Base-by-base conservation (phyloP, 331 rosid genomes). In the Rosa hybrid region DNA sequence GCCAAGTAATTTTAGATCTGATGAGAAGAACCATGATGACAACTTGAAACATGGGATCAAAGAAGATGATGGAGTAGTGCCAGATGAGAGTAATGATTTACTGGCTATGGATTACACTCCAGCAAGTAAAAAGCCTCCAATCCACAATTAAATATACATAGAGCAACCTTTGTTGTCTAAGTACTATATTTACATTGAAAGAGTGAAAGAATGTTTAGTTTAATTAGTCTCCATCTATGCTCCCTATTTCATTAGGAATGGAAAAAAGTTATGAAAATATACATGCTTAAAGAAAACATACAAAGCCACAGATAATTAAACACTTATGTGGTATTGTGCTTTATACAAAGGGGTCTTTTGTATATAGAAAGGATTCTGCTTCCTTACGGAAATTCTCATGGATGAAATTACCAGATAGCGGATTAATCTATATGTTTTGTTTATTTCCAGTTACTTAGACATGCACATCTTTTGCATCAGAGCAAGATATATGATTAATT, bases 81-180 rank as follows among this genome's bases (percentile, higher is more conserved):
- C 48, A 39, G 83, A 45, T 46, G 80, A 86, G 2, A 81, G 81
- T 71, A 89, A 86, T 75, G 91, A 87, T 34, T 85, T 92, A n/a
- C 65, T 80, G 71, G 76, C 90, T 38, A 88, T 87, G 91, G 98
- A 94, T 79, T 94, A 92, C 75, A 86, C 91, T 83, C 93, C 97
- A 13, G 94, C 92, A 12, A 86, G 88, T 68, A 91, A 77, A 86
- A 91, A 91, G 77, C 97, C 98, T 62, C 97, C 98, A 1, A 94
- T 94, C 75, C 96, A 94, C 76, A 94, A 92, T 87, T 92, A 82
- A 87, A 44, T 20, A 14, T 20, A 45, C 8, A n/a, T 20, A 34
- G 27, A 23, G 27, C 44, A 75, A 50, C 4, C 12, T 83, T 77
- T 6, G 76, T 23, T 38, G 14, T 21, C 38, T 42, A 39, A n/a